Evolutionary conservation across 2,329 filamentous ascomycete species (phyloP).

Genomic region (Penicillium fuscoglaucum): DNA sequence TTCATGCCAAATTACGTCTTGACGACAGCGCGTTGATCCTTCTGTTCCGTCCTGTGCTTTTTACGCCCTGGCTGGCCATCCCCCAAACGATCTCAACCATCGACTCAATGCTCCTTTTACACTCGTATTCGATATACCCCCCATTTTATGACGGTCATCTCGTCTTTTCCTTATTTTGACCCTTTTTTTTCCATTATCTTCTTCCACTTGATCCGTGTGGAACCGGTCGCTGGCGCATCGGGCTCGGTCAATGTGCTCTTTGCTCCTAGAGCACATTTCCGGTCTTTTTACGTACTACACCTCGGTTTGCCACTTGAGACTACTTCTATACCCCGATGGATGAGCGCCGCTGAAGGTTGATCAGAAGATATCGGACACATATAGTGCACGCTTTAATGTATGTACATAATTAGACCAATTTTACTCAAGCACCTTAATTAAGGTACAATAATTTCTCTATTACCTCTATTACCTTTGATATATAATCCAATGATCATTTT

Average conservation of each 20-base stretch:
- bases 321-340: slow-evolving; percentile 6
- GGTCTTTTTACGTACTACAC: slow-evolving; percentile 24
- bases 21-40: slow-evolving; percentile 38
- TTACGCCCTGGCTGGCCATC: slow-evolving; percentile 17
- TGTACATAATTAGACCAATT: slow-evolving; percentile 33
- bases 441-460: not conserved
- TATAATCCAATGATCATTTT: not conserved
- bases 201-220: slow-evolving; percentile 15
- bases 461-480: not conserved
- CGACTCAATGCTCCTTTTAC: slow-evolving; percentile 17
- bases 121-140: slow-evolving; percentile 36
- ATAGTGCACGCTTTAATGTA: slow-evolving; percentile 32
- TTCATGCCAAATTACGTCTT: slow-evolving; percentile 39
- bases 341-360: slow-evolving; percentile 6
- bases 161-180: slow-evolving; percentile 19
- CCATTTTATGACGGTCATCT: slow-evolving; percentile 28
- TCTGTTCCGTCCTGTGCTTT: slow-evolving; percentile 18
- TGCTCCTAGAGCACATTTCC: slow-evolving; percentile 16
- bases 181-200: slow-evolving; percentile 6
- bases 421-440: slow-evolving; percentile 17
- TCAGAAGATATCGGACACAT: slow-evolving; percentile 22
- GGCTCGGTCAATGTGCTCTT: slow-evolving; percentile 12
- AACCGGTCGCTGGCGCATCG: slow-evolving; percentile 27
- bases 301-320: slow-evolving; percentile 13
- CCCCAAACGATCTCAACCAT: not conserved